Percentiles rank a stretch among this genome's conserved stretches.
Conservation (phyloP, 1,284 basidiomycete species). For the Puccinia novopanici region DNA sequence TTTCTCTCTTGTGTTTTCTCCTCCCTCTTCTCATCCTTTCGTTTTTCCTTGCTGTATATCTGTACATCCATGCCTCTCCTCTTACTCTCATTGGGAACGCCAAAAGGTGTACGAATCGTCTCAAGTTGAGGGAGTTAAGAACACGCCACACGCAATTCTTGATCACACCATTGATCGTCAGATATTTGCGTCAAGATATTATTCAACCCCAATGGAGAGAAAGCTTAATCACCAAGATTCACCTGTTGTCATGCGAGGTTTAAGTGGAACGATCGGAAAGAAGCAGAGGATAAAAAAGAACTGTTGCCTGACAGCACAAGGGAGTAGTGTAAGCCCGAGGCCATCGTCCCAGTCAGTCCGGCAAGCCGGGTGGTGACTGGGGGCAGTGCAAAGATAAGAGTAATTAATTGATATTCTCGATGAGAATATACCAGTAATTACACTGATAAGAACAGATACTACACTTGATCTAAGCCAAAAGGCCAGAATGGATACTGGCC, state of each 20-base stretch:
- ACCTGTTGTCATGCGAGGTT: no score
- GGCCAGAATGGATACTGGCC: conserved; percentile 67
- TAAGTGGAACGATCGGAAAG: no score
- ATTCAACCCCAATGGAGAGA: no score
- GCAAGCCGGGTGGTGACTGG: conserved; percentile 37
- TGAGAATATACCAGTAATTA: conserved; percentile 46
- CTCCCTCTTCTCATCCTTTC: background rate
- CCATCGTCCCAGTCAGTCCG: conserved; percentile 42
- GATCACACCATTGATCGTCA: no score
- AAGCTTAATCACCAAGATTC: no score
- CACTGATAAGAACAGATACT: conserved; percentile 80
- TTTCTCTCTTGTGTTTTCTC: background rate
- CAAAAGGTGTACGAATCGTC: no score
- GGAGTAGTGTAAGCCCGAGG: conserved; percentile 50
- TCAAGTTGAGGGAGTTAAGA: no score
- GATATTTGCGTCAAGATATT: no score
- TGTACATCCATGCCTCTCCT: no score
- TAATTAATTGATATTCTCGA: conserved; percentile 45
- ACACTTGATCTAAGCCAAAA: conserved; percentile 96
- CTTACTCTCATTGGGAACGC: no score
- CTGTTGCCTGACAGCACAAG: conserved; percentile 48
- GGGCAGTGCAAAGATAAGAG: conserved; percentile 50
- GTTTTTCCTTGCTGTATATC: no score
- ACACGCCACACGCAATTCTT: no score
- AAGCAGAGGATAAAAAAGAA: background rate